Percentiles rank a stretch among this genome's conserved stretches.
These are phyloP conservation scores for Trichophyton simii DNA, from an alignment of 2,329 filamentous ascomycete species.

Conservation along the genomic window DNA sequence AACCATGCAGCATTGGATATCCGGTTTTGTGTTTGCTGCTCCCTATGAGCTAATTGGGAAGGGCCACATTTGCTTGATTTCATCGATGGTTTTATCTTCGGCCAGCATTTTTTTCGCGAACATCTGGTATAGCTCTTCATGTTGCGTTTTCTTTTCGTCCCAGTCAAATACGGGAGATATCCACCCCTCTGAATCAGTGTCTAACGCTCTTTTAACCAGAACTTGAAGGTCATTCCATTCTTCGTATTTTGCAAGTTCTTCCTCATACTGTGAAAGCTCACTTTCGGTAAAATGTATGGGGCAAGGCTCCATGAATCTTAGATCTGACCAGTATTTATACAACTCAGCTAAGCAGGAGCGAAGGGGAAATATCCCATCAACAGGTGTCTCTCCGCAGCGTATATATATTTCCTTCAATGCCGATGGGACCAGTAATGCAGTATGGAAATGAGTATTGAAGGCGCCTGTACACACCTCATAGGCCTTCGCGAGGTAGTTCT, in stretches of 20 bases:
- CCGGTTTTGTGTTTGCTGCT: not conserved
- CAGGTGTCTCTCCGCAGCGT: not conserved
- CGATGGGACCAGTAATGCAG: not conserved
- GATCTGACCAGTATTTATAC: not conserved
- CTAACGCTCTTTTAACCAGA: not conserved
- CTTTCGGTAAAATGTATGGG: not conserved
- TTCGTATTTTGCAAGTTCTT: not conserved
- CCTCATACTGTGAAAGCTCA: not conserved
- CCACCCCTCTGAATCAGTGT: conserved; percentile 1
- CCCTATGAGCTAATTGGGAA: not conserved
- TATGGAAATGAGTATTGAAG: not conserved
- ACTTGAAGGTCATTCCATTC: not conserved
- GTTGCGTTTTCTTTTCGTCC: not conserved
- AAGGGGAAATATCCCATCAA: not conserved
- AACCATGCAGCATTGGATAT: too few relatives aligned
- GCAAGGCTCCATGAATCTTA: not conserved
- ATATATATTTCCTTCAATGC: not conserved
- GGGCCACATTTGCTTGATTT: not conserved
- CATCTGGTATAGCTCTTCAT: not conserved
- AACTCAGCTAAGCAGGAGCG: not conserved
- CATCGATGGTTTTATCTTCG: not conserved
- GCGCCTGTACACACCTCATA: not conserved
- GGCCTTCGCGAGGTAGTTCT: not conserved
- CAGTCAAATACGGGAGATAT: not conserved
- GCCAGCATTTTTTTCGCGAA: not conserved